phyloP scores from a whole-genome alignment of 2,329 filamentous ascomycete species.

The Dactylella cylindrospora region DNA sequence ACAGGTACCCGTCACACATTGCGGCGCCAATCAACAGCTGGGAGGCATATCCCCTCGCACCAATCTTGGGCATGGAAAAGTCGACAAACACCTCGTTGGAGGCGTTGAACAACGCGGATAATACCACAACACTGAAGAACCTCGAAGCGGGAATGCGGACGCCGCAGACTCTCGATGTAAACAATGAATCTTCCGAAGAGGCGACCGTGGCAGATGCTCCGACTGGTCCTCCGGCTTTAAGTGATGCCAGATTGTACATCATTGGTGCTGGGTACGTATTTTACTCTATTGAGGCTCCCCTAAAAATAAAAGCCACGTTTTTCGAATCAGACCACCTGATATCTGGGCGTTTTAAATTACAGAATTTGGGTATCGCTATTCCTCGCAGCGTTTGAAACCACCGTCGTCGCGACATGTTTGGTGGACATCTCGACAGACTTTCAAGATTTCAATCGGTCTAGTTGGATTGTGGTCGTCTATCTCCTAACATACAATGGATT shows the following conservation, averaged over 20 bases:
- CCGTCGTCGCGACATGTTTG: conserved; percentile 59
- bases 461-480: conserved; percentile 58
- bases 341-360: background rate
- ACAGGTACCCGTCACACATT: background rate
- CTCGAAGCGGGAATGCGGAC: conserved; percentile 20
- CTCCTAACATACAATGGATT: conserved; percentile 57
- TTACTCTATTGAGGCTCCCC: conserved; percentile 3
- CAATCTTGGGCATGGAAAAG: conserved; percentile 20
- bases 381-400: conserved; percentile 57
- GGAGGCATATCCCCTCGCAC: background rate
- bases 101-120: conserved; percentile 31
- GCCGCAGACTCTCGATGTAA: conserved; percentile 16
- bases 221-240: conserved; percentile 6
- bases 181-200: conserved; percentile 9
- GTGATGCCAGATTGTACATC: conserved; percentile 32
- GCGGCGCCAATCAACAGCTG: background rate
- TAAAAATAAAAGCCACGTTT: conserved; percentile 2
- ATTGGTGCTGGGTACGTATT: conserved; percentile 33
- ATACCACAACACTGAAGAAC: conserved; percentile 13
- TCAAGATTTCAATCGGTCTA: conserved; percentile 51
- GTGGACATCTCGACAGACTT: conserved; percentile 55
- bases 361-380: conserved; percentile 50
- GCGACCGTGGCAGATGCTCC: conserved; percentile 3
- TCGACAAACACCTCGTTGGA: conserved; percentile 38
- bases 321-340: conserved; percentile 29